A percentile compares a stretch with the other conserved stretches of the same genome.
These are phyloP conservation scores for Phytopythium boreale DNA, from an alignment of 352 stramenopile genomes.

Conservation along the genomic window DNA sequence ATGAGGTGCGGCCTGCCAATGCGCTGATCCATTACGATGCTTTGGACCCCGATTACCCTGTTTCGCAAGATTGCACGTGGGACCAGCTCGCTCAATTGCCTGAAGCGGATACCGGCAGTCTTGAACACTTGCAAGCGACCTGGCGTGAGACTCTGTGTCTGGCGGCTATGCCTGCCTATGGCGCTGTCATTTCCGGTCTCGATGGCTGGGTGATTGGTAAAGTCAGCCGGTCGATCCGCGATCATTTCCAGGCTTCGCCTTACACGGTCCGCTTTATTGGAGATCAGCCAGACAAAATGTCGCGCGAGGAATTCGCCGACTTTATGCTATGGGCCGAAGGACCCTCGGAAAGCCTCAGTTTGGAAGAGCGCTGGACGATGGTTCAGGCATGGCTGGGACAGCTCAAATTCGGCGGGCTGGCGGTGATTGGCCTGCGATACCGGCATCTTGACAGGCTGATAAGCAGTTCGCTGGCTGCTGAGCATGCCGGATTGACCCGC, in stretches of 20 bases:
- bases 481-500: slow-evolving; percentile 7
- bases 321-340: slow-evolving; percentile 7
- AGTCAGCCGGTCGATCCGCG: slow-evolving; percentile 6
- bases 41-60: slow-evolving; percentile 7
- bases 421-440: slow-evolving; percentile 7
- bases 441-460: slow-evolving; percentile 7
- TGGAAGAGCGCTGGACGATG: slow-evolving; percentile 7
- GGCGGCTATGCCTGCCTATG: slow-evolving; percentile 7
- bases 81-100: slow-evolving; percentile 7
- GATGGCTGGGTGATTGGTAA: slow-evolving; percentile 7
- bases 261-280: slow-evolving; percentile 7
- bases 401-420: slow-evolving; percentile 7
- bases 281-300: slow-evolving; percentile 8
- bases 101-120: slow-evolving; percentile 7
- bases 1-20: slow-evolving; percentile 7
- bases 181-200: slow-evolving; percentile 7
- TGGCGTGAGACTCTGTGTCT: slow-evolving; percentile 7
- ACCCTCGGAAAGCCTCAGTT: slow-evolving; percentile 7
- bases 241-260: slow-evolving; percentile 7
- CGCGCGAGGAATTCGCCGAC: slow-evolving; percentile 6
- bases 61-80: slow-evolving; percentile 7
- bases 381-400: slow-evolving; percentile 7
- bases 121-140: slow-evolving; percentile 7
- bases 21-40: slow-evolving; percentile 7
- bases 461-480: slow-evolving; percentile 7